A percentile compares a stretch with the other conserved stretches of the same genome.
Conservation (phyloP, 306 rosid species). For the Cucurbita moschata region DNA sequence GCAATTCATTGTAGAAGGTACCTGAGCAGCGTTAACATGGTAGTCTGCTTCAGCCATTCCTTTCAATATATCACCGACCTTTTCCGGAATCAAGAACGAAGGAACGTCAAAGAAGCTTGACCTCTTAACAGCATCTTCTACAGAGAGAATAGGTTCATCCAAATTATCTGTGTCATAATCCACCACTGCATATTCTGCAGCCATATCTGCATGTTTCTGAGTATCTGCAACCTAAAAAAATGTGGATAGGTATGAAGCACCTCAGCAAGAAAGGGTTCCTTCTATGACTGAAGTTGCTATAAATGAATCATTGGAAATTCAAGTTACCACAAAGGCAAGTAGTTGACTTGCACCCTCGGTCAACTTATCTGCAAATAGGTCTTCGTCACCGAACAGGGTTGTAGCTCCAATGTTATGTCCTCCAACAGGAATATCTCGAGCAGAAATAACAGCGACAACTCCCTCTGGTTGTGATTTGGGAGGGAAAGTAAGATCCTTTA, state of each 20-base stretch:
- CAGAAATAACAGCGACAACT: slow-evolving; percentile 39
- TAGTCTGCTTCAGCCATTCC: slow-evolving; percentile 88
- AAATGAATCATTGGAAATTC: slow-evolving; percentile 6
- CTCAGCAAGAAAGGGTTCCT: not conserved
- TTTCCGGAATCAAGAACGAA: slow-evolving; percentile 38
- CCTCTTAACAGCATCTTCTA: slow-evolving; percentile 69
- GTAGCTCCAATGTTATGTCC: slow-evolving; percentile 65
- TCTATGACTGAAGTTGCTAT: not conserved
- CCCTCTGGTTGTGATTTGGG: slow-evolving; percentile 35
- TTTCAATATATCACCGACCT: slow-evolving; percentile 63
- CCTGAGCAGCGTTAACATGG: slow-evolving; percentile 62
- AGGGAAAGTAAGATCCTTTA: slow-evolving; percentile 38
- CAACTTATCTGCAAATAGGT: slow-evolving; percentile 58
- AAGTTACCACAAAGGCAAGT: slow-evolving; percentile 71
- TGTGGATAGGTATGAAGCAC: not conserved
- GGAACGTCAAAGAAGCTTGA: slow-evolving; percentile 68
- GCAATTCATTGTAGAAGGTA: slow-evolving; percentile 5
- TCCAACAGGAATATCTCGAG: slow-evolving; percentile 52
- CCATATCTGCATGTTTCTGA: slow-evolving; percentile 73
- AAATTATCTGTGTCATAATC: slow-evolving; percentile 48
- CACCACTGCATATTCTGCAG: slow-evolving; percentile 48
- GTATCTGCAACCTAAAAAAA: slow-evolving; percentile 67
- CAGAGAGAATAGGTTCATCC: slow-evolving; percentile 54
- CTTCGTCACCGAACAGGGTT: slow-evolving; percentile 47
- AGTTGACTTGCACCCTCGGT: slow-evolving; percentile 59